Conservation (phyloP, 2,329 filamentous ascomycete genomes). For the Cordyceps tenuipes region DNA sequence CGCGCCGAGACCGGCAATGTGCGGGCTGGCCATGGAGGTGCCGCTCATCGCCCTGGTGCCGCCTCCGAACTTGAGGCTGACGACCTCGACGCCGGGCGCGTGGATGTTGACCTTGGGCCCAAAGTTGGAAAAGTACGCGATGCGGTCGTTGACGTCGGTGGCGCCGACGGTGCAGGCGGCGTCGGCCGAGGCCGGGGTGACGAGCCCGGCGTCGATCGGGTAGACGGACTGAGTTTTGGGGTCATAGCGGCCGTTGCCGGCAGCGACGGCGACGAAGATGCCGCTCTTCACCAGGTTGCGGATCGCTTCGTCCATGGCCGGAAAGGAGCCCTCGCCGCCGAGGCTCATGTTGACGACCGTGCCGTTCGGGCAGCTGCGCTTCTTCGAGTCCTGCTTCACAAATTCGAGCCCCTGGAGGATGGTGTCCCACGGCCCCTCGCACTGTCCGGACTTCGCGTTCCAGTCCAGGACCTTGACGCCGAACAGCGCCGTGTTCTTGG, state of each 20-base stretch:
- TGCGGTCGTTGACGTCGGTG: slow-evolving; percentile 28
- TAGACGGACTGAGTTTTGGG: slow-evolving; percentile 5
- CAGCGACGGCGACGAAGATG: slow-evolving; percentile 42
- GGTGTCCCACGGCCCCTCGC: too few relatives aligned
- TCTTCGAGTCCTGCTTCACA: slow-evolving; percentile 27
- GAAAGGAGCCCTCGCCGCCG: slow-evolving; percentile 30
- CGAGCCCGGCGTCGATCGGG: slow-evolving; percentile 31
- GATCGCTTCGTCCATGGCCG: slow-evolving; percentile 38
- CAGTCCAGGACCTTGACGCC: slow-evolving; percentile 30
- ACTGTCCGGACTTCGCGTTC: neutral
- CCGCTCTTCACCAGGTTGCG: slow-evolving; percentile 31
- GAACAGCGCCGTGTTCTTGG: slow-evolving; percentile 30
- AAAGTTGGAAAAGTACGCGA: slow-evolving; percentile 41
- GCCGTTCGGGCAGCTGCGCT: slow-evolving; percentile 30
- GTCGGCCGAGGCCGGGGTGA: slow-evolving; percentile 37
- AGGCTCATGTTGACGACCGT: slow-evolving; percentile 45
- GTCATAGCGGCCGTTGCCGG: slow-evolving; percentile 32
- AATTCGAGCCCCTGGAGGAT: slow-evolving; percentile 28
- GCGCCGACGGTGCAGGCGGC: slow-evolving; percentile 43
- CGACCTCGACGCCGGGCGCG: slow-evolving; percentile 32
- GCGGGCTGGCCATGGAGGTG: slow-evolving; percentile 35
- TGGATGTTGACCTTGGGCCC: slow-evolving; percentile 32
- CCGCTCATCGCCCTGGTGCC: slow-evolving; percentile 31
- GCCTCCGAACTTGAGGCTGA: slow-evolving; percentile 34
- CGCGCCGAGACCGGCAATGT: slow-evolving; percentile 31